Evolutionary conservation across 208 protist species (phyloP), one percentile per base, ranked within the genome.

Genomic region (Cochliopodium minus): DNA sequence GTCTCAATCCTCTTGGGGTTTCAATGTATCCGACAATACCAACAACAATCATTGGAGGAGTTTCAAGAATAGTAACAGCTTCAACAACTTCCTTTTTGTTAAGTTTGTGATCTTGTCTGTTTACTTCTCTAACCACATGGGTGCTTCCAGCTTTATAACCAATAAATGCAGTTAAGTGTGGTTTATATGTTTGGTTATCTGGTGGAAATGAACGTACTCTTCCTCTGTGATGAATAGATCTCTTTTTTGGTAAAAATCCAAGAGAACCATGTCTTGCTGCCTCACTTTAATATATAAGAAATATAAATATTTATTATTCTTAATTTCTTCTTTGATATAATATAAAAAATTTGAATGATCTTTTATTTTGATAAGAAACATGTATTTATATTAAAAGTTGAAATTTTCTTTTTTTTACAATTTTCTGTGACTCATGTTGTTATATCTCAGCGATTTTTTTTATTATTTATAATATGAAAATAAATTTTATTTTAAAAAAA

Each of bases 81-180:
- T 98, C 92, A 38, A 96, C 85, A 60, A 95, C 72, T 79, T 98
- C 94, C 79, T 96, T 93, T 77, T 96, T 97, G 83, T 97, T 79
- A 64, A 91, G 73, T 79, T 94, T 86, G 42, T 73, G 85, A 57
- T 88, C 88, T 29, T 79, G 77, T 53, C 84, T 80, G 70, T 98
- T 86, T 47, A 97, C 68, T 36, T 98, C 90, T 70, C 95, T 87
- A 47, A 97, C 83, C 64, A 99, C 88, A 87, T 99, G 95, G 42
- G 95, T 97, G 90, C 95, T 96, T 73, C 95, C 95, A 49, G 94
- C 95, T 86, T 99, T 98, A 87, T 91, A 98, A 67, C 83, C 92
- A 67, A 96, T 81, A 84, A 87, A 87, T 59, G 86, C 92, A 33
- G 93, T 97, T 47, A 97, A 82, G 80, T 97, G 92, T 40, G 82